Conservation (phyloP, 2,329 filamentous ascomycete genomes). For the Akanthomyces uredinophilus region DNA sequence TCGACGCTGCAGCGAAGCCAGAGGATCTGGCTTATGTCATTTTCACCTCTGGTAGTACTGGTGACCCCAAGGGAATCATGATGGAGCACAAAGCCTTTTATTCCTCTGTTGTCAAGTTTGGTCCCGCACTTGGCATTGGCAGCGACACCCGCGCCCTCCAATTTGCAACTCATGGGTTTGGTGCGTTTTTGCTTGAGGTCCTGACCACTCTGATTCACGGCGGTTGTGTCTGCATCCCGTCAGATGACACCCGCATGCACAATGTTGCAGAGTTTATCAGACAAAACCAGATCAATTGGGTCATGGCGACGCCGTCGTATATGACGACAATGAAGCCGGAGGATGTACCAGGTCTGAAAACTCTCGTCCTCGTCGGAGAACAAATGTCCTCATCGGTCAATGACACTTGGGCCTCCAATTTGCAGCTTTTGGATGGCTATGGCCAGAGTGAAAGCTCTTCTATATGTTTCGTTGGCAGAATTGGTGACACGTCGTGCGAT, state of each 20-base stretch:
- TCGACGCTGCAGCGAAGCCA: neutral
- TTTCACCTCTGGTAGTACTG: constrained; percentile 14
- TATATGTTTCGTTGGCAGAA: neutral
- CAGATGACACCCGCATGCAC: neutral
- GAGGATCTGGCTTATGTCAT: constrained; percentile 18
- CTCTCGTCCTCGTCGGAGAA: neutral
- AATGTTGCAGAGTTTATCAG: neutral
- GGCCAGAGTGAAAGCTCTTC: neutral
- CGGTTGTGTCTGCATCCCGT: constrained; percentile 12
- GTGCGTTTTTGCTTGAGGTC: constrained; percentile 20
- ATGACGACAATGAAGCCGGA: neutral
- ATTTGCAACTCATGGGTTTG: neutral
- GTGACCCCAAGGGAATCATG: constrained; percentile 22
- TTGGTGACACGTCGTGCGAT: neutral
- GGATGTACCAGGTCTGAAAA: neutral
- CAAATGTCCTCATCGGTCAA: neutral
- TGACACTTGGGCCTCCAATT: neutral
- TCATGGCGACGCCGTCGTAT: neutral
- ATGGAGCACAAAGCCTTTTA: constrained; percentile 18
- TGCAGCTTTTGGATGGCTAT: neutral
- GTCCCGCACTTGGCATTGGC: constrained; percentile 16
- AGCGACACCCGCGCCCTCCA: constrained; percentile 16
- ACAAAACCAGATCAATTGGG: neutral
- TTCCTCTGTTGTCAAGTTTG: constrained; percentile 17
- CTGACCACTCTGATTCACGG: constrained; percentile 18